phyloP scores from a whole-genome alignment of 2,329 filamentous ascomycete genomes.

The Fusarium lateritium region DNA sequence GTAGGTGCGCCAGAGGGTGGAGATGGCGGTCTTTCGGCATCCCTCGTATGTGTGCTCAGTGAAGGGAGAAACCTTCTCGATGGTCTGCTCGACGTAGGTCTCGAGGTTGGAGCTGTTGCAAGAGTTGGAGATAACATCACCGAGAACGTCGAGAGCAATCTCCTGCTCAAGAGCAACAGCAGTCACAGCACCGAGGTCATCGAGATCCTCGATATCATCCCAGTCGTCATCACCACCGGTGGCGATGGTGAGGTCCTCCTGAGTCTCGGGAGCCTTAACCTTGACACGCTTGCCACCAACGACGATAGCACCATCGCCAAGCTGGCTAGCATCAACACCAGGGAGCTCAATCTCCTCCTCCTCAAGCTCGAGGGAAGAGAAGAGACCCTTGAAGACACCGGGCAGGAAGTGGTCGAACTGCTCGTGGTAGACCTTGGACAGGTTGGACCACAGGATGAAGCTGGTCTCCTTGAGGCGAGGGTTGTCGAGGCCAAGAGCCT shows the following conservation, averaged over 20 bases:
- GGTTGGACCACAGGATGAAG: constrained; percentile 95
- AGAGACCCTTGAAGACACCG: constrained; percentile 84
- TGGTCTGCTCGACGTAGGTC: constrained; percentile 89
- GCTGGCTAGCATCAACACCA: constrained; percentile 67
- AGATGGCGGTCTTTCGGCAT: constrained; percentile 90
- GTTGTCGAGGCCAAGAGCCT: constrained; percentile 89
- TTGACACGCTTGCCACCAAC: constrained; percentile 89
- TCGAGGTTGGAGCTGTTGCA: constrained; percentile 80
- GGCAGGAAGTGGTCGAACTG: constrained; percentile 84
- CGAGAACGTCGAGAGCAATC: constrained; percentile 94
- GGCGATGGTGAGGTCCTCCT: constrained; percentile 68
- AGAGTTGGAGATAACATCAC: constrained; percentile 90
- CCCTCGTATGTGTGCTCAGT: constrained; percentile 93
- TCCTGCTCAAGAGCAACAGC: constrained; percentile 96
- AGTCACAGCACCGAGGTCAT: constrained; percentile 87
- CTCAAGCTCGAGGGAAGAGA: constrained; percentile 88
- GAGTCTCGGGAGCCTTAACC: constrained; percentile 72
- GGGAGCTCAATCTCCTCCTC: constrained; percentile 89
- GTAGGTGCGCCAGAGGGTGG: constrained; percentile 94
- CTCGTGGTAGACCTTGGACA: constrained; percentile 93
- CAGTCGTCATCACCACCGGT: constrained; percentile 67
- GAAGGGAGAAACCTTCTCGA: constrained; percentile 84
- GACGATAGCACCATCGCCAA: constrained; percentile 82
- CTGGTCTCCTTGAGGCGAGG: constrained; percentile 94
- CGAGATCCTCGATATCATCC: constrained; percentile 81